Evolutionary conservation across 78 protist species (phyloP).

Genomic region (Planoprotostelium fungivorum): DNA sequence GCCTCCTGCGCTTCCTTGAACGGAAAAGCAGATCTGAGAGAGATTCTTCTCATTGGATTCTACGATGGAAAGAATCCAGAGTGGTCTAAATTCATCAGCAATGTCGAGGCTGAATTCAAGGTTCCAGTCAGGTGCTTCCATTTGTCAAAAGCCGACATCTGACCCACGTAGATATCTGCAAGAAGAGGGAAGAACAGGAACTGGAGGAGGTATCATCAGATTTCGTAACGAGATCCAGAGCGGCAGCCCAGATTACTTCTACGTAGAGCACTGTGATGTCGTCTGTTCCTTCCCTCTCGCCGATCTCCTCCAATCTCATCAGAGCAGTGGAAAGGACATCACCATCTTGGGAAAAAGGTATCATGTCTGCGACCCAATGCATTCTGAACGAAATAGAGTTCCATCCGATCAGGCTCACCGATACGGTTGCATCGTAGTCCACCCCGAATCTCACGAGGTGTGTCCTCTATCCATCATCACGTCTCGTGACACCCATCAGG

Average conservation of each 20-base stretch:
- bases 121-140: conserved; percentile 33
- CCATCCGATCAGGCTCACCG: conserved; percentile 31
- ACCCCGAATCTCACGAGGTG: not conserved
- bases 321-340: not conserved
- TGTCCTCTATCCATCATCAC: not conserved
- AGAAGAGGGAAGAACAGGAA: conserved; percentile 53
- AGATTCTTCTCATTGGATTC: conserved; percentile 49
- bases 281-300: conserved; percentile 56
- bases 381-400: not conserved
- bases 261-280: conserved; percentile 46
- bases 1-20: conserved; percentile 6
- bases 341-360: conserved; percentile 45
- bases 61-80: conserved; percentile 40
- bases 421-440: conserved; percentile 45
- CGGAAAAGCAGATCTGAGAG: conserved; percentile 15
- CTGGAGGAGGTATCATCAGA: conserved; percentile 66
- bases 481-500: conserved; percentile 27
- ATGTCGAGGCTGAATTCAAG: conserved; percentile 13
- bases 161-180: conserved; percentile 29
- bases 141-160: not conserved
- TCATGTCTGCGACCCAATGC: not conserved
- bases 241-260: conserved; percentile 28
- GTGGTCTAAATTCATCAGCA: conserved; percentile 1
- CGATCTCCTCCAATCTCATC: conserved; percentile 18
- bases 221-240: conserved; percentile 18